These are phyloP conservation scores for Phytophthora parvispora DNA, from an alignment of 352 stramenopile species.

Conservation along the genomic window DNA sequence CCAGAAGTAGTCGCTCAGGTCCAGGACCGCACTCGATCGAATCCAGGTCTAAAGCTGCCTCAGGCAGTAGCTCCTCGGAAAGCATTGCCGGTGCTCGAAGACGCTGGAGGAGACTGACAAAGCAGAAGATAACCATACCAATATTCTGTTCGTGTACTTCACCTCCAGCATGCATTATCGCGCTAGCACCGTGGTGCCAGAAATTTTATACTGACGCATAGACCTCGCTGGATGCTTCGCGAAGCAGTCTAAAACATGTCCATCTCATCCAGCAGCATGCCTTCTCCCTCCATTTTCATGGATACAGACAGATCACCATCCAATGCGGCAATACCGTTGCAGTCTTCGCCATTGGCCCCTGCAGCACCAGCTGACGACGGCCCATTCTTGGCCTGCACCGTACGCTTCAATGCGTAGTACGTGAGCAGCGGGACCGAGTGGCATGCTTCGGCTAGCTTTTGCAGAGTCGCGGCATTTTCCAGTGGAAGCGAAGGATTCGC, in stretches of 20 bases:
- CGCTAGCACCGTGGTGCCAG: not conserved
- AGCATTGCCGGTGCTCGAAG: constrained; percentile 23
- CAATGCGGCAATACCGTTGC: constrained; percentile 79
- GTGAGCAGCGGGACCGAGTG: constrained; percentile 85
- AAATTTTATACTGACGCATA: not conserved
- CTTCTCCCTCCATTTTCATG: constrained; percentile 88
- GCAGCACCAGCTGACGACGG: constrained; percentile 23
- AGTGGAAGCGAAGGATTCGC: constrained; percentile 31
- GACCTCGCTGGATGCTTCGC: not conserved
- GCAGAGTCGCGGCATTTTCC: constrained; percentile 51
- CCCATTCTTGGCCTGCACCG: constrained; percentile 54
- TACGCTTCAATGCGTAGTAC: constrained; percentile 81
- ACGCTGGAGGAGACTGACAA: constrained; percentile 23
- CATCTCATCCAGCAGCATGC: constrained; percentile 90
- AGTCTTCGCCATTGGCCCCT: constrained; percentile 59
- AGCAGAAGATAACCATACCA: not conserved
- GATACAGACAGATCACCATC: constrained; percentile 76
- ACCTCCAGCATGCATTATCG: constrained; percentile 3
- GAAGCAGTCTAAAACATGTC: constrained; percentile 73
- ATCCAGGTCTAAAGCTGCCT: constrained; percentile 51
- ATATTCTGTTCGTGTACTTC: constrained; percentile 12
- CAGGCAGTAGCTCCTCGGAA: constrained; percentile 47
- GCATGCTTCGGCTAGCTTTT: constrained; percentile 62
- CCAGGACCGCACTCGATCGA: constrained; percentile 57
- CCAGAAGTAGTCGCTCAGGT: constrained; percentile 63